Evolutionary conservation across 2,329 filamentous ascomycete species (phyloP).

Genomic region (Trichoderma harzianum): DNA sequence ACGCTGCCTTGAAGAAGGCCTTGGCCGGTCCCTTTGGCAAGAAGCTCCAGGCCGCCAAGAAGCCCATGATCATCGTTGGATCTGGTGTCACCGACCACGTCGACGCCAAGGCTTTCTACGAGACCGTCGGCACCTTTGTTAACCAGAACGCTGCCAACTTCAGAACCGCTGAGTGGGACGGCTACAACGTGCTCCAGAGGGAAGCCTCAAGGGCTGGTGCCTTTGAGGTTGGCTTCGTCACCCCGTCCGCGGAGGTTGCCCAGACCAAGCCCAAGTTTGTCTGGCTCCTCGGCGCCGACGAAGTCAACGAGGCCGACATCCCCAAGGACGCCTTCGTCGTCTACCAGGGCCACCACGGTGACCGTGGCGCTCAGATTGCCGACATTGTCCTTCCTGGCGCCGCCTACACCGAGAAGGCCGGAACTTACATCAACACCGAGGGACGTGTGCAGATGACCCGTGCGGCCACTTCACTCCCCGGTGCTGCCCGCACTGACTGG

Average conservation of each 20-base stretch:
- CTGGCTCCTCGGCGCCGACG: constrained; percentile 94
- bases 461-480: constrained; percentile 81
- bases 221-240: constrained; percentile 92
- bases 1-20: constrained; percentile 76
- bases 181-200: constrained; percentile 94
- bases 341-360: constrained; percentile 98
- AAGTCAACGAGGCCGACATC: constrained; percentile 79
- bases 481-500: constrained; percentile 93
- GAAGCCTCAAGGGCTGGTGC: constrained; percentile 89
- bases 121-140: constrained; percentile 83
- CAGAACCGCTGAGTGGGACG: constrained; percentile 87
- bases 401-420: constrained; percentile 95
- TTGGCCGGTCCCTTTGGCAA: constrained; percentile 87
- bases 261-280: constrained; percentile 89
- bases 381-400: constrained; percentile 92
- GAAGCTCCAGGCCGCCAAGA: constrained; percentile 82
- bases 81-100: constrained; percentile 87
- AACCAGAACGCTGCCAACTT: constrained; percentile 92
- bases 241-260: constrained; percentile 76
- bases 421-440: constrained; percentile 96
- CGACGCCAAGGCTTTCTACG: constrained; percentile 90
- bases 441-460: constrained; percentile 93
- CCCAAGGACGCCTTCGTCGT: constrained; percentile 95
- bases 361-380: constrained; percentile 86
- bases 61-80: constrained; percentile 94